Evolutionary conservation across 805 yeast species (phyloP).

Genomic region (Lipomyces chichibuensis): DNA sequence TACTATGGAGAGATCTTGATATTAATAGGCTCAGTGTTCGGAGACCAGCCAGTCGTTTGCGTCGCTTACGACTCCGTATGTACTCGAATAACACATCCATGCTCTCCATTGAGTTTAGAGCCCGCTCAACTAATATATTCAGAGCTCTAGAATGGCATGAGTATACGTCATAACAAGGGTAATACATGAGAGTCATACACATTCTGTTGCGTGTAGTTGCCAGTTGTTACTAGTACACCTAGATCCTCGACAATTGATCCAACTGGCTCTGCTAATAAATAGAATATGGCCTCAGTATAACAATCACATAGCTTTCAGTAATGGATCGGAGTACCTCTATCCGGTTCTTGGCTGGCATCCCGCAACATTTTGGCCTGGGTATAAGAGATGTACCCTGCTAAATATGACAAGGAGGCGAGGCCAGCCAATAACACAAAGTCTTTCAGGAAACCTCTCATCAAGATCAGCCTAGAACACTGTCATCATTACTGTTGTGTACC

Average conservation of each 20-base stretch:
- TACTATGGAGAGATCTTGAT: not conserved
- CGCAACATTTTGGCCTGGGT: not conserved
- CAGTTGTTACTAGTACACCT: not conserved
- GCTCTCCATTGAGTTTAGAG: conserved; percentile 1
- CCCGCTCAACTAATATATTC: conserved; percentile 2
- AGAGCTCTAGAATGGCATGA: not conserved
- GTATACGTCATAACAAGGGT: not conserved
- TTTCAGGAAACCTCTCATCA: not conserved
- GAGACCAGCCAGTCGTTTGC: conserved; percentile 5
- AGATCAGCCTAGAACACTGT: not conserved
- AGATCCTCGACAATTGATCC: not conserved
- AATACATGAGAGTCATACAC: not conserved
- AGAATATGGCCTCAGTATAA: not conserved
- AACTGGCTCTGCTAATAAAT: not conserved
- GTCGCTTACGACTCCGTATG: conserved; percentile 1
- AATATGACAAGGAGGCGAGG: not conserved
- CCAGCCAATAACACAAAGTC: not conserved
- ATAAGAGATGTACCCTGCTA: not conserved
- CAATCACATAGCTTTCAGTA: not conserved
- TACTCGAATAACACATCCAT: not conserved
- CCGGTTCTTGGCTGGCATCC: not conserved
- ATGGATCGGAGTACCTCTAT: not conserved
- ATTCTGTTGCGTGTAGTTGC: not conserved
- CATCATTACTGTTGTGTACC: not conserved
- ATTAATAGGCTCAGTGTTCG: conserved; percentile 7